Evolutionary conservation across 805 yeast species (phyloP).

Genomic region (Candida krabiensis): DNA sequence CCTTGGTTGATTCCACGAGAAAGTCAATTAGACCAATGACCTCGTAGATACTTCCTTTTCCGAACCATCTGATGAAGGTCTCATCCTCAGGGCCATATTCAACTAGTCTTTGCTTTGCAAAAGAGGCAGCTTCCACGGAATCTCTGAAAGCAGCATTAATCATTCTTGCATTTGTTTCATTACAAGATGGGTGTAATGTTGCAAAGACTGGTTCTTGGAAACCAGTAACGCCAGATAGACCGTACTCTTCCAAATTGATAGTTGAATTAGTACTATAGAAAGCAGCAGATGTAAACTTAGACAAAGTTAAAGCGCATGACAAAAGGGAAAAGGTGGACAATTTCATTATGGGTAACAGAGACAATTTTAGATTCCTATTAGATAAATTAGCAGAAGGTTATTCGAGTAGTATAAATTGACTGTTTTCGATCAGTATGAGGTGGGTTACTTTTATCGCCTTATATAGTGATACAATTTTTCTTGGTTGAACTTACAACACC

Average conservation of each 20-base stretch:
- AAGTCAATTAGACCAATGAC: constrained; percentile 38
- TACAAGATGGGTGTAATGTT: constrained; percentile 14
- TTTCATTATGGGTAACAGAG: constrained; percentile 1
- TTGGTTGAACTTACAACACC: no score
- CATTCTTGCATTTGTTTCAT: constrained; percentile 19
- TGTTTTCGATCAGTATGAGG: no score
- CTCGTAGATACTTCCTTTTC: constrained; percentile 35
- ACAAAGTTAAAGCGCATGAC: neutral
- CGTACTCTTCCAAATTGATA: neutral
- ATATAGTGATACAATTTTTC: no score
- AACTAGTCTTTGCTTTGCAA: constrained; percentile 37
- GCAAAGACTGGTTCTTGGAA: constrained; percentile 2
- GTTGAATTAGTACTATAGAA: neutral
- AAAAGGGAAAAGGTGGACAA: neutral
- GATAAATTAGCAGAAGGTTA: no score
- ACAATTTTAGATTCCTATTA: no score
- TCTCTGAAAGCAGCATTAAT: constrained; percentile 33
- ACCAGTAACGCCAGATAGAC: neutral
- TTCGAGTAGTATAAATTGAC: no score
- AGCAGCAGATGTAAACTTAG: neutral
- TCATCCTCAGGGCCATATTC: constrained; percentile 34
- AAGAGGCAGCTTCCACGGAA: constrained; percentile 32
- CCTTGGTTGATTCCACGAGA: constrained; percentile 33
- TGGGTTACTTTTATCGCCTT: no score
- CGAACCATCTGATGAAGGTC: constrained; percentile 37